Evolutionary conservation across 2,329 filamentous ascomycete species (phyloP).

Genomic region (Colletotrichum phormii): DNA sequence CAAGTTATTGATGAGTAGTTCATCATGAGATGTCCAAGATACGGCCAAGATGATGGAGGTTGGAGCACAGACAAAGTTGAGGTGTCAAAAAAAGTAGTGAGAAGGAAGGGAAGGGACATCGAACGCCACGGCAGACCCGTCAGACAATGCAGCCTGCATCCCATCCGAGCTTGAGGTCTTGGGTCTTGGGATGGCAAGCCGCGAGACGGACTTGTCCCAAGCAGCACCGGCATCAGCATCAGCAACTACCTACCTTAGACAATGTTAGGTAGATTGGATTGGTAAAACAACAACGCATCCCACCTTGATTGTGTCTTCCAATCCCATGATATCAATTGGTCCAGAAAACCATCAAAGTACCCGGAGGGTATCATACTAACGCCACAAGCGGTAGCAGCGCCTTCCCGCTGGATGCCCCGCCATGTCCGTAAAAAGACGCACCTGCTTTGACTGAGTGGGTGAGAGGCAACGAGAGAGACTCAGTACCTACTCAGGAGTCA

Average conservation of each 20-base stretch:
- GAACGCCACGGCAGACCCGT: slow-evolving; percentile 2
- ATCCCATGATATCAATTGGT: slow-evolving; percentile 5
- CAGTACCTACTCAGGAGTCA: too few species aligned
- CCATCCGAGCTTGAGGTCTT: too few species aligned
- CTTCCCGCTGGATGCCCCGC: slow-evolving; percentile 28
- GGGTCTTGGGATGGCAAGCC: too few species aligned
- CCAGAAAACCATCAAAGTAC: neutral
- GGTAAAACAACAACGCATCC: neutral
- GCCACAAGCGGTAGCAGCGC: slow-evolving; percentile 19
- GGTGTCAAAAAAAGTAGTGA: slow-evolving; percentile 19
- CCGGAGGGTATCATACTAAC: slow-evolving; percentile 23
- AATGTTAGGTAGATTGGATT: too few species aligned
- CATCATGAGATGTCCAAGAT: slow-evolving; percentile 14
- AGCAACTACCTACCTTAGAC: neutral
- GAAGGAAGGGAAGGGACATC: slow-evolving; percentile 11
- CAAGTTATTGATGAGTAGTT: slow-evolving; percentile 3
- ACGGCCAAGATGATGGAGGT: too few species aligned
- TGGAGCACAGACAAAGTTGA: slow-evolving; percentile 23
- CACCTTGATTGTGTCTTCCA: neutral
- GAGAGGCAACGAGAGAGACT: slow-evolving; percentile 15
- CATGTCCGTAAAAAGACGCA: slow-evolving; percentile 36
- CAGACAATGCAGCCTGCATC: neutral
- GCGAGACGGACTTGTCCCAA: neutral
- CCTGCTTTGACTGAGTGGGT: slow-evolving; percentile 33
- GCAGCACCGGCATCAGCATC: neutral